Percentiles rank a stretch among this genome's conserved stretches.
phyloP scores from a whole-genome alignment of 2,329 filamentous ascomycete genomes.

The Fusarium anguioides region DNA sequence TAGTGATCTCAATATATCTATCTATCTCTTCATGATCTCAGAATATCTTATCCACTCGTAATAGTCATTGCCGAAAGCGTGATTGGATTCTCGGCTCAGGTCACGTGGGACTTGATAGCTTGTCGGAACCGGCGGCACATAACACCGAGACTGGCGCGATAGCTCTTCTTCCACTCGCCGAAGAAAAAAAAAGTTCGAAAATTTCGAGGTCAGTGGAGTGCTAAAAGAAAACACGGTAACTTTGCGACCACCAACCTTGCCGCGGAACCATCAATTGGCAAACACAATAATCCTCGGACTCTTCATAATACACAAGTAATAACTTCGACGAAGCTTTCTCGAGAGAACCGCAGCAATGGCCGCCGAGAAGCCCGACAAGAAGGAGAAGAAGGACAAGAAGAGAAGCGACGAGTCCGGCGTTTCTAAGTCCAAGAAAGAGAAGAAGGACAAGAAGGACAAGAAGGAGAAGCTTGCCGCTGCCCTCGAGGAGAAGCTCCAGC shows the following conservation, averaged over 20 bases:
- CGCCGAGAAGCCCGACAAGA: constrained; percentile 61
- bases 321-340: constrained; percentile 24
- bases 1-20: constrained; percentile 21
- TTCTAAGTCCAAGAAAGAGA: constrained; percentile 67
- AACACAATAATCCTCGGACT: constrained; percentile 14
- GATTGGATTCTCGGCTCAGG: constrained; percentile 16
- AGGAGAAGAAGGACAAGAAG: constrained; percentile 71
- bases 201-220: constrained; percentile 47
- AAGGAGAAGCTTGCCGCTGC: constrained; percentile 76
- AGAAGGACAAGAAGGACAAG: constrained; percentile 76
- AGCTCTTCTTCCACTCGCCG: constrained; percentile 45
- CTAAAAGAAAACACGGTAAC: constrained; percentile 41
- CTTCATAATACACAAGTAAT: constrained; percentile 12
- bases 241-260: constrained; percentile 41
- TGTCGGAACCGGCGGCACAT: constrained; percentile 48
- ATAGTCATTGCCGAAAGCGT: constrained; percentile 37
- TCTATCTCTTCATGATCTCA: not conserved
- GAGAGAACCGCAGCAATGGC: constrained; percentile 54
- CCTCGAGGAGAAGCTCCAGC: constrained; percentile 73
- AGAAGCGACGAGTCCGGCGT: constrained; percentile 65
- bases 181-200: constrained; percentile 52
- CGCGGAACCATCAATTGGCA: constrained; percentile 39
- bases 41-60: constrained; percentile 31
- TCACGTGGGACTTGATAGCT: constrained; percentile 28
- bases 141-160: constrained; percentile 43